A percentile compares a stretch with the other conserved stretches of the same genome.
phyloP scores from a whole-genome alignment of 768 basidiomycete species.

The Xanthoconium purpureum region DNA sequence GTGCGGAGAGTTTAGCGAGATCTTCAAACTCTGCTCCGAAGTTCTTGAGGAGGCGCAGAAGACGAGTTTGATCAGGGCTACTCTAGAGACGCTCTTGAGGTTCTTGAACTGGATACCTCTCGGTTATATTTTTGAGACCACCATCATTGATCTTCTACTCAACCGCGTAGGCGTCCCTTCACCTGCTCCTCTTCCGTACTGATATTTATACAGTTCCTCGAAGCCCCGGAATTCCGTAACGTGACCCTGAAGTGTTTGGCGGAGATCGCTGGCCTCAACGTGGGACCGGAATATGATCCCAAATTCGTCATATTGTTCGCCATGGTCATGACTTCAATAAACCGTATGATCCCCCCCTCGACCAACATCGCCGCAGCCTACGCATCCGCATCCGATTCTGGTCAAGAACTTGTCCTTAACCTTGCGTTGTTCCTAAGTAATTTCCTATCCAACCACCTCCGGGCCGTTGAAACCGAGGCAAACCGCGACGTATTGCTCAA shows the following conservation, averaged over 20 bases:
- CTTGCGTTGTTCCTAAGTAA: constrained; percentile 97
- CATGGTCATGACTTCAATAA: constrained; percentile 96
- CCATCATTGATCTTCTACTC: constrained; percentile 90
- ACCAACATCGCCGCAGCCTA: constrained; percentile 96
- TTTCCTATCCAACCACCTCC: constrained; percentile 91
- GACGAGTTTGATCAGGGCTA: constrained; percentile 89
- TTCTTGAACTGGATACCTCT: constrained; percentile 99
- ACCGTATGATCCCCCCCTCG: constrained; percentile 93
- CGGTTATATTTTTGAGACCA: constrained; percentile 98
- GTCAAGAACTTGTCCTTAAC: constrained; percentile 96
- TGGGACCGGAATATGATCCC: constrained; percentile 94
- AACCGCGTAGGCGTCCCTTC: constrained; percentile 64
- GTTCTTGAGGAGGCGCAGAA: constrained; percentile 97
- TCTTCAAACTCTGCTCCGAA: constrained; percentile 96
- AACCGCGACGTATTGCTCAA: constrained; percentile 94
- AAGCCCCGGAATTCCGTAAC: constrained; percentile 95
- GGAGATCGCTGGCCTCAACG: constrained; percentile 92
- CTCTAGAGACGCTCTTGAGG: constrained; percentile 88
- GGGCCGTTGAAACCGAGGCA: constrained; percentile 86
- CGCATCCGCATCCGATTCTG: constrained; percentile 81
- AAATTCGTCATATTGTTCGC: constrained; percentile 98
- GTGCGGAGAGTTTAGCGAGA: constrained; percentile 95
- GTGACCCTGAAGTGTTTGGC: constrained; percentile 95
- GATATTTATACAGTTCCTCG: constrained; percentile 70
- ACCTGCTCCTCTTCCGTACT: constrained; percentile 11